Evolutionary conservation across 306 rosid species (phyloP), one percentile per base, ranked within the genome.

Genomic region (Canavalia ensiformis): DNA sequence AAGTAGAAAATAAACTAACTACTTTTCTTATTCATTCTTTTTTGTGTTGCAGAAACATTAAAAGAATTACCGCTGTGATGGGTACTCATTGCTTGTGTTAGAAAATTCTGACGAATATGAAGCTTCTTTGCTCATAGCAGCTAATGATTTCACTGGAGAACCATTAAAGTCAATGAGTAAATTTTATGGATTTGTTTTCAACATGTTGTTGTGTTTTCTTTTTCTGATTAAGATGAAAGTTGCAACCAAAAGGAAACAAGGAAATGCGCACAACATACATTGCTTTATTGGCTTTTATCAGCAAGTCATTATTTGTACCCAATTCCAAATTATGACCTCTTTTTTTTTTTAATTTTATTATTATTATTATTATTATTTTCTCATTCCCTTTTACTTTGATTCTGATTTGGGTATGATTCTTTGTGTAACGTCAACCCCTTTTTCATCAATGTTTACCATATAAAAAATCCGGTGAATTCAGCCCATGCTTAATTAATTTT

Each of bases 1-100:
- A 68, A 84, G 81, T 55, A 8, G 73, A 54, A 18, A 77, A 83
- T 57, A 75, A 83, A 1, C 65, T 77, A 77, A 39, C 33, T 10
- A 33, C 50, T 76, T 62, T 71, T 68, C 62, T 81, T 34, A 77
- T 67, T 18, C 55, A 33, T 58, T 63, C 65, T 75, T 60, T 85
- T 58, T 49, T 83, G 35, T 49, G 42, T 70, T 83, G 65, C 83
- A 77, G 84, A 70, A 84, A n/a, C 78, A 84, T 62, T 44, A 84
- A 82, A 78, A 81, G 83, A 74, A 82, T 70, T 67, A 56, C 75
- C 68, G 84, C 84, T 78, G 85, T 86, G 90, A 84, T 79, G 85
- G 88, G 68, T 73, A 84, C 89, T 86, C 83, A 87, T 73, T 84
- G 81, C 86, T 25, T 31, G 79, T 81, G 86, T 55, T 76, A 72